A percentile compares a stretch with the other conserved stretches of the same genome.
Conservation (phyloP, 129 eudicot genomes). For the Dittrichia graveolens region DNA sequence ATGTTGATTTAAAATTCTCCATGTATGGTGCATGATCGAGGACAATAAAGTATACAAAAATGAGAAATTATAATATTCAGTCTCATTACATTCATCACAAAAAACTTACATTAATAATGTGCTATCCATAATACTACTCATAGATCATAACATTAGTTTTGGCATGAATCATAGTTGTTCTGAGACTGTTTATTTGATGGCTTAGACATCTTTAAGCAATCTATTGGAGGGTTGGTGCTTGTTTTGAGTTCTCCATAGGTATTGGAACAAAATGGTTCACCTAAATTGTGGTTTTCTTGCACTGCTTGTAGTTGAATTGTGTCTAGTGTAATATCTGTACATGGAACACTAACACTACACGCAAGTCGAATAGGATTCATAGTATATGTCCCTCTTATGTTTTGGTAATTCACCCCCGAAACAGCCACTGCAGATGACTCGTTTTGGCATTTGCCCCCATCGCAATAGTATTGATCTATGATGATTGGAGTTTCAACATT, state of each 20-base stretch:
- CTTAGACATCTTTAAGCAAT: slow-evolving; percentile 42
- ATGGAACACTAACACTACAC: slow-evolving; percentile 65
- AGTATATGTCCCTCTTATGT: slow-evolving; percentile 72
- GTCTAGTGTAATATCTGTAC: slow-evolving; percentile 52
- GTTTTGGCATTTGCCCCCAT: slow-evolving; percentile 50
- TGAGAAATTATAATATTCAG: too few relatives aligned
- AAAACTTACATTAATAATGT: not conserved
- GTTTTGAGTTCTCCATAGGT: slow-evolving; percentile 55
- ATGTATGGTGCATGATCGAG: too few relatives aligned
- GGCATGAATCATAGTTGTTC: slow-evolving; percentile 36
- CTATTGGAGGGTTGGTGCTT: slow-evolving; percentile 50
- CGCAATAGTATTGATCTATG: slow-evolving; percentile 80
- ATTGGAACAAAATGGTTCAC: slow-evolving; percentile 53
- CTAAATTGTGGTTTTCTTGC: slow-evolving; percentile 23
- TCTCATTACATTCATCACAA: too few relatives aligned
- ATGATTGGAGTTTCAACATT: slow-evolving; percentile 63
- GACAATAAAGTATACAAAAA: too few relatives aligned
- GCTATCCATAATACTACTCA: not conserved
- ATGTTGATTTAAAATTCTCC: too few relatives aligned
- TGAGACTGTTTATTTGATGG: slow-evolving; percentile 28
- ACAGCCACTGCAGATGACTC: slow-evolving; percentile 66
- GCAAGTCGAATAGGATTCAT: slow-evolving; percentile 57
- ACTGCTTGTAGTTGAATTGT: slow-evolving; percentile 48
- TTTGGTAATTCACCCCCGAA: slow-evolving; percentile 50
- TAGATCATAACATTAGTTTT: slow-evolving; percentile 19